A percentile compares a stretch with the other conserved stretches of the same genome.
phyloP scores from a whole-genome alignment of 192 early-diverging fungal genomes.

The Coemansia sp. region DNA sequence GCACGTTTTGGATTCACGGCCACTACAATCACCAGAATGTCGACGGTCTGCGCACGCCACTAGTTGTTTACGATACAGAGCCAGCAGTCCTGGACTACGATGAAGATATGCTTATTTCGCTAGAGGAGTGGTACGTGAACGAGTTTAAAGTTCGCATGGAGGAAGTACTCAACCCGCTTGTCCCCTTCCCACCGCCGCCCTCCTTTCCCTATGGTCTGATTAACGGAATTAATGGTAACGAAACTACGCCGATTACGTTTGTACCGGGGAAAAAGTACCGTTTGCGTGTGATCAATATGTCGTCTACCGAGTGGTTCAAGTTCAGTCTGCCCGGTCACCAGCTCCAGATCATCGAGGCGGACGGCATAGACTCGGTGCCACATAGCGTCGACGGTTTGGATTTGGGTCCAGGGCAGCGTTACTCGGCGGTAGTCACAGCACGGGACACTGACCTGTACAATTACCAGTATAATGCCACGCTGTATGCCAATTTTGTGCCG shows the following conservation, averaged over 20 bases:
- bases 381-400: slow-evolving; percentile 56
- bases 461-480: slow-evolving; percentile 66
- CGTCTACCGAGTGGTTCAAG: slow-evolving; percentile 65
- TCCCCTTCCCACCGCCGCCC: slow-evolving; percentile 59
- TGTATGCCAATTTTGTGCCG: slow-evolving; percentile 63
- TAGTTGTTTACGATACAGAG: slow-evolving; percentile 60
- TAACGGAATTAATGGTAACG: slow-evolving; percentile 35
- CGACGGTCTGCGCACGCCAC: slow-evolving; percentile 69
- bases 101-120: slow-evolving; percentile 54
- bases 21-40: slow-evolving; percentile 69
- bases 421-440: slow-evolving; percentile 76
- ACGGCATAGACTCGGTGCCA: slow-evolving; percentile 61
- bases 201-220: slow-evolving; percentile 57
- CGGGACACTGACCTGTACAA: slow-evolving; percentile 55
- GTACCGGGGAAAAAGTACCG: slow-evolving; percentile 75
- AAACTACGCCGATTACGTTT: slow-evolving; percentile 42
- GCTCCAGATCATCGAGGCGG: slow-evolving; percentile 75
- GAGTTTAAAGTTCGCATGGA: slow-evolving; percentile 30
- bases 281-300: slow-evolving; percentile 73
- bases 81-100: slow-evolving; percentile 60
- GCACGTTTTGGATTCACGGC: slow-evolving; percentile 79
- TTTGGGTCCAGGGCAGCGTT: slow-evolving; percentile 67
- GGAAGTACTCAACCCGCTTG: slow-evolving; percentile 45
- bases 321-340: slow-evolving; percentile 73
- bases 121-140: slow-evolving; percentile 68